Evolutionary conservation across 73 alveolate species (phyloP).

Genomic region (Stentor roeselii): DNA sequence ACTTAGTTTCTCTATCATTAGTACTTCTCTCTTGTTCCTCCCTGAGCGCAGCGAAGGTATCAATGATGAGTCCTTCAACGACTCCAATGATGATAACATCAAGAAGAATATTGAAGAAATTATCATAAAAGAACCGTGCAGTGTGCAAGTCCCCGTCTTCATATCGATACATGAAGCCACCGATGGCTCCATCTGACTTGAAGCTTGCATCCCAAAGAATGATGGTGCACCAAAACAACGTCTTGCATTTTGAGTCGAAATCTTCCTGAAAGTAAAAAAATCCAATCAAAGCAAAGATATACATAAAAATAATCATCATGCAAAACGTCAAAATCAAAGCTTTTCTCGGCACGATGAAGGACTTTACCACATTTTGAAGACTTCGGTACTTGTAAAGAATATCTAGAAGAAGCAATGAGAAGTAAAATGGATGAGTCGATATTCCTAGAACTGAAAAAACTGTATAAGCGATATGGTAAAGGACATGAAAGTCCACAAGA

Average conservation of each 20-base stretch:
- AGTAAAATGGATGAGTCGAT: constrained; percentile 47
- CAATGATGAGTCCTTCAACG: constrained; percentile 94
- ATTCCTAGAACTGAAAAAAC: constrained; percentile 47
- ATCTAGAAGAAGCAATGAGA: constrained; percentile 43
- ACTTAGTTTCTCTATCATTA: constrained; percentile 64
- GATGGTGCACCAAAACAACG: constrained; percentile 60
- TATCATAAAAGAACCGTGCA: constrained; percentile 68
- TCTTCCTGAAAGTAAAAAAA: constrained; percentile 32
- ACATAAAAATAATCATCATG: constrained; percentile 41
- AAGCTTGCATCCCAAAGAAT: constrained; percentile 70
- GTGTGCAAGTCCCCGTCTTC: constrained; percentile 26
- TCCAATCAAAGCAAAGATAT: constrained; percentile 40
- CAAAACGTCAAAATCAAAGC: constrained; percentile 42
- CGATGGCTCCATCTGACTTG: constrained; percentile 81
- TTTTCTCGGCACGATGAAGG: constrained; percentile 46
- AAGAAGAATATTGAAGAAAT: constrained; percentile 77
- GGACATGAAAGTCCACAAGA: constrained; percentile 48
- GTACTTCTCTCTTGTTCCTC: constrained; percentile 63
- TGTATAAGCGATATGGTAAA: constrained; percentile 41
- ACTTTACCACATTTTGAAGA: constrained; percentile 42
- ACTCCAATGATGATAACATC: constrained; percentile 79
- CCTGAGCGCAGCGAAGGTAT: constrained; percentile 90
- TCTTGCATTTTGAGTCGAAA: constrained; percentile 56
- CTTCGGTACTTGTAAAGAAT: constrained; percentile 44
- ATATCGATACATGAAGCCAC: constrained; percentile 46